phyloP scores from a whole-genome alignment of 345 rosid species.

The Anastatica hierochuntica region DNA sequence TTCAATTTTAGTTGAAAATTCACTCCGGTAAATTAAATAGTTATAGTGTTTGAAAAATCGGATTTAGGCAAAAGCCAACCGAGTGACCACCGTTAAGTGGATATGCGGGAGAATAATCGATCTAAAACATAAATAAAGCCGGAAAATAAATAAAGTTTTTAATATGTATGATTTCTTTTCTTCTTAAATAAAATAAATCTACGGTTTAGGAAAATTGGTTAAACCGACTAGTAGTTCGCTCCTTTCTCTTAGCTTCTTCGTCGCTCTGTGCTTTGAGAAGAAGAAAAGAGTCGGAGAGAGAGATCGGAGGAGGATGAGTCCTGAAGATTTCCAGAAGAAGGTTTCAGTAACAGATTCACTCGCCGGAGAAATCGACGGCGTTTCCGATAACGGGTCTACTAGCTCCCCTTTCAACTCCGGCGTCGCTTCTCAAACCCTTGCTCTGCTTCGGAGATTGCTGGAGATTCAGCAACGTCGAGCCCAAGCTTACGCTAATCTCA shows the following conservation, averaged over 20 bases:
- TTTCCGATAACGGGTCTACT: neutral
- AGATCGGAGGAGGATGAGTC: conserved; percentile 21
- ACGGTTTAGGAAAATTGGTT: neutral
- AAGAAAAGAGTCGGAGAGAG: conserved; percentile 2
- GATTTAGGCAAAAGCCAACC: too few relatives aligned
- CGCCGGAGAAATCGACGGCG: conserved; percentile 21
- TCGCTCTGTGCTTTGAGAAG: conserved; percentile 13
- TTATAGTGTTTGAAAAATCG: too few relatives aligned
- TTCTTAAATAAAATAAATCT: too few relatives aligned
- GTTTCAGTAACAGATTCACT: conserved; percentile 38
- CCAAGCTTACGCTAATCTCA: conserved; percentile 72
- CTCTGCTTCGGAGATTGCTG: conserved; percentile 54
- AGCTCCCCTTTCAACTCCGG: neutral
- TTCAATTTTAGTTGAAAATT: too few relatives aligned
- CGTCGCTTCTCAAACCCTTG: conserved; percentile 29
- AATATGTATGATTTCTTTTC: too few relatives aligned
- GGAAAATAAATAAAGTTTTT: too few relatives aligned
- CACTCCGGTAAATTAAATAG: too few relatives aligned
- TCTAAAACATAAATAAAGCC: too few relatives aligned
- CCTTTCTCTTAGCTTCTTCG: neutral
- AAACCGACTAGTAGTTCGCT: neutral
- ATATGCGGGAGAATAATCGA: too few relatives aligned
- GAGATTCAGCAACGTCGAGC: conserved; percentile 80
- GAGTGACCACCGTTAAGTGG: too few relatives aligned
- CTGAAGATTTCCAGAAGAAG: conserved; percentile 70